phyloP scores from a whole-genome alignment of 257 asterid genomes.

The Przewalskia tangutica region DNA sequence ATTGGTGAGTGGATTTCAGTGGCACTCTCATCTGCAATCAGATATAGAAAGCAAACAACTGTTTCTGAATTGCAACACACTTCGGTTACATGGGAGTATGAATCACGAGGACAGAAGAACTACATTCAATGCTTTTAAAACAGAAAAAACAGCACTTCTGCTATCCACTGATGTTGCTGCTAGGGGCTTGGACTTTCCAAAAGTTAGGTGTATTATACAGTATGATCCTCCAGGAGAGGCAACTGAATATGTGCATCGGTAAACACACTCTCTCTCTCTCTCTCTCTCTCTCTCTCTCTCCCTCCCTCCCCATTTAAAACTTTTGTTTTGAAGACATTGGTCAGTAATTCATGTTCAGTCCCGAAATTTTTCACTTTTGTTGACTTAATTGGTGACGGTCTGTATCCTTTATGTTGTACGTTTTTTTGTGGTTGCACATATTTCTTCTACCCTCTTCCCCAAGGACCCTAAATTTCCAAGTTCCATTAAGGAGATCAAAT shows the following conservation, averaged over 20 bases:
- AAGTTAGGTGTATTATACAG: slow-evolving; percentile 88
- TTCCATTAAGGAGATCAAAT: background rate
- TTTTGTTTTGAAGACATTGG: background rate
- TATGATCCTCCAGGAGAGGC: slow-evolving; percentile 99
- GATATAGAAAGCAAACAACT: slow-evolving; percentile 35
- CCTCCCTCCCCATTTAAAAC: background rate
- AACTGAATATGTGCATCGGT: slow-evolving; percentile 98
- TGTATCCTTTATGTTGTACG: background rate
- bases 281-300: too few relatives aligned
- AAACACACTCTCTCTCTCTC: slow-evolving; percentile 4
- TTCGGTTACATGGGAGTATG: slow-evolving; percentile 87
- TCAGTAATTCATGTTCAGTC: background rate
- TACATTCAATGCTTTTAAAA: slow-evolving; percentile 69
- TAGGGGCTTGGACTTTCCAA: slow-evolving; percentile 95
- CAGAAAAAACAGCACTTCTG: slow-evolving; percentile 79
- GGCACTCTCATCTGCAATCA: slow-evolving; percentile 35
- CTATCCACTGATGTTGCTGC: slow-evolving; percentile 92
- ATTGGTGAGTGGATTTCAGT: slow-evolving; percentile 49
- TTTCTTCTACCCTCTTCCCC: background rate
- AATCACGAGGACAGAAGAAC: slow-evolving; percentile 74
- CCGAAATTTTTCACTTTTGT: background rate
- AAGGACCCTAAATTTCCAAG: background rate
- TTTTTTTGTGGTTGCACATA: background rate
- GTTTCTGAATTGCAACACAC: slow-evolving; percentile 65
- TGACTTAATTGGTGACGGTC: background rate